Conservation (phyloP, 345 rosid species). For the Linum trigynum region DNA sequence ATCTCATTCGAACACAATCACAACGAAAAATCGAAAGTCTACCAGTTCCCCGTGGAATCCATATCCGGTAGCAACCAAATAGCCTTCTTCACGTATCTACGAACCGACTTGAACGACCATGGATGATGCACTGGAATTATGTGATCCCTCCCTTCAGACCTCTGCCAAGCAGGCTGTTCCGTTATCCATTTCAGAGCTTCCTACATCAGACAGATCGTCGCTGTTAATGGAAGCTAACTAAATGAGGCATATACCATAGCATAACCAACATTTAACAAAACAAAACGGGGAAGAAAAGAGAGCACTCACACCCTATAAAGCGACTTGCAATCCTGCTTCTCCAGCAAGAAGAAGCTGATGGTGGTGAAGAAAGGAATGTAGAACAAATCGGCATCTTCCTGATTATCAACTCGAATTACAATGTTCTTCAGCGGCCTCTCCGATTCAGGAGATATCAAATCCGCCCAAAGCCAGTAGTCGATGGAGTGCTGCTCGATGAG, state of each 20-base stretch:
- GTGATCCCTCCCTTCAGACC: conserved; percentile 90
- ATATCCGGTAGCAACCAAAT: conserved; percentile 93
- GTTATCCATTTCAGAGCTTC: conserved; percentile 95
- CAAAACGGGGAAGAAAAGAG: conserved; percentile 1
- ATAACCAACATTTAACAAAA: background rate
- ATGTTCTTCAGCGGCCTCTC: conserved; percentile 60
- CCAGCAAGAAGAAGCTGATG: conserved; percentile 85
- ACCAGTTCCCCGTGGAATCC: conserved; percentile 99
- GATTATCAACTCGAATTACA: conserved; percentile 63
- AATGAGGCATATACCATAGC: background rate
- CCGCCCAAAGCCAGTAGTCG: conserved; percentile 98
- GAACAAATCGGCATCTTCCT: conserved; percentile 81
- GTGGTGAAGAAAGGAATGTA: conserved; percentile 88
- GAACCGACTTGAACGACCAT: conserved; percentile 95
- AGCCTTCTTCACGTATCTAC: conserved; percentile 70
- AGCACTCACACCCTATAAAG: conserved; percentile 99
- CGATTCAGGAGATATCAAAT: conserved; percentile 65
- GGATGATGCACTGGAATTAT: conserved; percentile 98
- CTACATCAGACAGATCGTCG: conserved; percentile 21
- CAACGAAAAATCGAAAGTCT: background rate
- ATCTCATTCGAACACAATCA: background rate
- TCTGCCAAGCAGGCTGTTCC: conserved; percentile 95
- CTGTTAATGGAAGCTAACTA: background rate
- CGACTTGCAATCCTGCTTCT: conserved; percentile 91
- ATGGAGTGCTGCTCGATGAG: conserved; percentile 90